These are phyloP conservation scores for Coemansia sp. DNA, from an alignment of 192 early-diverging fungal species.

Conservation along the genomic window DNA sequence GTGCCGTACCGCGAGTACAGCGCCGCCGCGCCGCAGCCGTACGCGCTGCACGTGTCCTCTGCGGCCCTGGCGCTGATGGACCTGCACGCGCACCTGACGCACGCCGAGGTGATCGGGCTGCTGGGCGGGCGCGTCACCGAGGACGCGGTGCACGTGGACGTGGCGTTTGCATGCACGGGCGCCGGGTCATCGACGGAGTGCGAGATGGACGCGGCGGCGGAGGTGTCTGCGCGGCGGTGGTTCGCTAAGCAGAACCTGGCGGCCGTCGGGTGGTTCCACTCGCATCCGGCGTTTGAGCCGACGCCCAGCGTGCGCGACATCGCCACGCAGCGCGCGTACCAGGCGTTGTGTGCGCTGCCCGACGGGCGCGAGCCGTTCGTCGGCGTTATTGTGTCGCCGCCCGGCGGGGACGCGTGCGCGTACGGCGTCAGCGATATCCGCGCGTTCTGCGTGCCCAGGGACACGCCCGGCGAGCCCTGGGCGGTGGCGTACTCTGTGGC, in stretches of 20 bases:
- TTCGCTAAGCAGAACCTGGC: conserved; percentile 62
- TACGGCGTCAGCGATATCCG: conserved; percentile 48
- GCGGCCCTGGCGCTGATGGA: conserved; percentile 79
- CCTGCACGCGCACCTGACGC: conserved; percentile 85
- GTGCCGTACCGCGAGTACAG: conserved; percentile 26
- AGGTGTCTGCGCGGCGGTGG: conserved; percentile 74
- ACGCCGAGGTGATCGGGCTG: conserved; percentile 92
- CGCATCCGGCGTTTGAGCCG: conserved; percentile 91
- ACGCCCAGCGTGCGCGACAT: conserved; percentile 87
- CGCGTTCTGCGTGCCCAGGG: conserved; percentile 14
- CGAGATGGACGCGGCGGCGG: conserved; percentile 90
- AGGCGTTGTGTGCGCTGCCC: conserved; percentile 69
- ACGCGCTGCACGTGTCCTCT: conserved; percentile 20
- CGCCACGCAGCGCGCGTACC: conserved; percentile 85
- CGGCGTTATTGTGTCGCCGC: conserved; percentile 84
- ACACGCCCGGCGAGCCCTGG: conserved; percentile 13
- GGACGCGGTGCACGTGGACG: conserved; percentile 57
- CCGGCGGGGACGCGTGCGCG: conserved; percentile 47
- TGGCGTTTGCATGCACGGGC: conserved; percentile 78
- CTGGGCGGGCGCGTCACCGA: conserved; percentile 67
- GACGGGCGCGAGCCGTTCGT: conserved; percentile 83
- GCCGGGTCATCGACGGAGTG: conserved; percentile 84
- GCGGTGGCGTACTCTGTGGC: conserved; percentile 40
- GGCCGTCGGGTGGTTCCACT: conserved; percentile 96
- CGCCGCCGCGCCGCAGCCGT: conserved; percentile 12